Base-by-base conservation (phyloP, 441 rosid genomes). In the California macrophylla region DNA sequence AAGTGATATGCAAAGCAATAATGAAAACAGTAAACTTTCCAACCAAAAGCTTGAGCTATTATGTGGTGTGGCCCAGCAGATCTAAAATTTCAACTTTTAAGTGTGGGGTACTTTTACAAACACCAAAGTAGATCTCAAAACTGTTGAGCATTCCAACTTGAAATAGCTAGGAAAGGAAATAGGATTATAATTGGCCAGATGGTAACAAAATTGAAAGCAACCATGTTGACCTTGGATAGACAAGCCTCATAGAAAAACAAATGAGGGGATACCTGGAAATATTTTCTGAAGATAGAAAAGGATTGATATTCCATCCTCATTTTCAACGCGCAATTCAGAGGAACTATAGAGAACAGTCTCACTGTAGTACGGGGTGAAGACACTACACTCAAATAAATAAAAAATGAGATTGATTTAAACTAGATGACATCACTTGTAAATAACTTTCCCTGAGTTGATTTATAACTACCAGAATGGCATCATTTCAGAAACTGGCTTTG, bases 321-420 rank as follows among this genome's bases (percentile, higher is more conserved):
- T 95, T 85, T 95, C 98, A 28, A 83, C 85, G 71, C 87, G 93
- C 80, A 95, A 78, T 10, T 95, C 99, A 54, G 92, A 84, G 77
- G 87, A 84, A 79, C 99, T 92, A 84, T 95, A 95, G 67, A 95
- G 84, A 67, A 95, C 99, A 68, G 99, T 95, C 90, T 95, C 99
- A 60, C 98, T 95, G 86, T 95, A 95, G 87, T 95, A 95, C n/a
- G 99, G 99, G 42, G 99, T 95, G 85, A 95, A 95, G 72, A 95
- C 97, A 76, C 99, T 95, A 74, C 79, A 72, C 65, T 63, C 74
- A 80, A 76, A 74, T 64, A 77, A 30, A 67, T 63, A 32, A 62
- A 74, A 58, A 75, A 71, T 63, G 66, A 74, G 23, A 68, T 64
- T 66, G 66, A 72, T 54, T 64, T 64, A 65, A 50, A 81, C 29